phyloP scores from a whole-genome alignment of 176 grass and related monocot species.

The Ampelocalamus luodianensis region DNA sequence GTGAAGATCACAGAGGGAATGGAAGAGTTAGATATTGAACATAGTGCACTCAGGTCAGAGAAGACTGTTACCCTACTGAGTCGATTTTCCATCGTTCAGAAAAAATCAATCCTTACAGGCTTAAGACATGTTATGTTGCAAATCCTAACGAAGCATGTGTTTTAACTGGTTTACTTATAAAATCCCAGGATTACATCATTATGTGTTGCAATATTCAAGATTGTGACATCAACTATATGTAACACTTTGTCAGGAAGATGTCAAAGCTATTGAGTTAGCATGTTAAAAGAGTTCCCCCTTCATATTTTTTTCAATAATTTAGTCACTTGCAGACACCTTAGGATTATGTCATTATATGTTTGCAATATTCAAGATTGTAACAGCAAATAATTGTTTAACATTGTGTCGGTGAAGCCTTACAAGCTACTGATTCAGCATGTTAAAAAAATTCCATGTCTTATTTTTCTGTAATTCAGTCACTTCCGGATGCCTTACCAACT shows the following conservation, averaged over 20 bases:
- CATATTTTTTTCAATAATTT: background rate
- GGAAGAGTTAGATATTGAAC: slow-evolving; percentile 9
- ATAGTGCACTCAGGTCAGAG: background rate
- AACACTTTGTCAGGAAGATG: background rate
- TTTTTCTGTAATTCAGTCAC: background rate
- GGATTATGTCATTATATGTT: background rate
- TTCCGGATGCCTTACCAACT: background rate
- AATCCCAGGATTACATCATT: background rate
- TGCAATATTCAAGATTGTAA: background rate
- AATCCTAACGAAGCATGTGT: background rate
- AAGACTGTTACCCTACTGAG: background rate
- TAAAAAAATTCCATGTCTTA: background rate
- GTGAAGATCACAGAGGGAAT: background rate
- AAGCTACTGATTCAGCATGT: background rate
- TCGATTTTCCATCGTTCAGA: background rate
- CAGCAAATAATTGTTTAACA: background rate
- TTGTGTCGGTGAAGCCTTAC: background rate
- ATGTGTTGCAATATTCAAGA: background rate
- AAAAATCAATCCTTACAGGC: background rate
- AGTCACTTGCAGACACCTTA: background rate
- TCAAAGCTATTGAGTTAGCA: background rate
- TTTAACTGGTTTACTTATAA: background rate
- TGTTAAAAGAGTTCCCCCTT: background rate
- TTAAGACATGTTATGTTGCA: background rate
- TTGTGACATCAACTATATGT: background rate